Evolutionary conservation across 495 filamentous ascomycete species (phyloP).

Genomic region (Recurvomyces mirabilis): DNA sequence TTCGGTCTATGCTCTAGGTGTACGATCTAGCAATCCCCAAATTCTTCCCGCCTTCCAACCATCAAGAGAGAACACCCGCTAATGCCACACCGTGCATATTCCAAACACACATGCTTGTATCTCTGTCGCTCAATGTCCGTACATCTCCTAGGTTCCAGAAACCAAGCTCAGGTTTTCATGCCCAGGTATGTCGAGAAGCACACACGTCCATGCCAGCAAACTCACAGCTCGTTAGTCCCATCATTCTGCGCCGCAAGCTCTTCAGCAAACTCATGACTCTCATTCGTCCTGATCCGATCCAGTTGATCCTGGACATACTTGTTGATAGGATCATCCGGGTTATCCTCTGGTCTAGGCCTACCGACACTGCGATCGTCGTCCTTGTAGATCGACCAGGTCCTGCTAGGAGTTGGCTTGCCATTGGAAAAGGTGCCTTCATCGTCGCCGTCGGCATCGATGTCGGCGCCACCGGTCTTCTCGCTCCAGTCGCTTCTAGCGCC

Average conservation of each 20-base stretch:
- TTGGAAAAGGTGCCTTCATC: conserved; percentile 8
- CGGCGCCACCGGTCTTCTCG: conserved; percentile 37
- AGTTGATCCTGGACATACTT: conserved; percentile 31
- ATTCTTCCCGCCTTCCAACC: too few relatives aligned
- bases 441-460: conserved; percentile 29
- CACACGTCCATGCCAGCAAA: too few relatives aligned
- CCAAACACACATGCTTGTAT: too few relatives aligned
- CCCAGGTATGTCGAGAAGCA: too few relatives aligned
- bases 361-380: conserved; percentile 18
- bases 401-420: conserved; percentile 3
- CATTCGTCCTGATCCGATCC: conserved; percentile 24
- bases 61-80: too few relatives aligned
- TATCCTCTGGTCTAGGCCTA: conserved; percentile 23
- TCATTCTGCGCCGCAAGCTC: conserved; percentile 30
- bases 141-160: too few relatives aligned
- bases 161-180: too few relatives aligned
- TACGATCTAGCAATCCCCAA: too few relatives aligned
- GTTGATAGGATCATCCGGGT: conserved; percentile 30
- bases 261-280: conserved; percentile 20
- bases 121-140: too few relatives aligned
- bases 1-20: too few relatives aligned
- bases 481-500: conserved; percentile 74
- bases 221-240: too few relatives aligned
- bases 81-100: too few relatives aligned
- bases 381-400: conserved; percentile 20